A percentile compares a stretch with the other conserved stretches of the same genome.
Conservation (phyloP, 148 eudicot genomes). For the Drosera capensis region DNA sequence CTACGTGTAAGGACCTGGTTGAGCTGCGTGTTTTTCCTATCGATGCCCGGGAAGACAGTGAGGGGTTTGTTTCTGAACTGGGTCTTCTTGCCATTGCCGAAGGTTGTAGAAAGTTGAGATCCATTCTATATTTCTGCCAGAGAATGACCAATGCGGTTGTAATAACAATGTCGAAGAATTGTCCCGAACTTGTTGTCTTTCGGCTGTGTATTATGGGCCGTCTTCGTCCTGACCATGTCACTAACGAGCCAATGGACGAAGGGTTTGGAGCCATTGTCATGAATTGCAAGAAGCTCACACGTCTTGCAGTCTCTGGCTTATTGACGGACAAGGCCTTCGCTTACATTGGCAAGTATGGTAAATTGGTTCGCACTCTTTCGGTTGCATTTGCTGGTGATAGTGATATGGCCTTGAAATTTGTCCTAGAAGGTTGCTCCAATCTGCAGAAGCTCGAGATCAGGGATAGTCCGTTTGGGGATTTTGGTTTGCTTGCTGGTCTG, state of each 20-base stretch:
- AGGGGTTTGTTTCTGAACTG: conserved; percentile 65
- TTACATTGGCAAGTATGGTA: conserved; percentile 61
- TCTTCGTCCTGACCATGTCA: conserved; percentile 48
- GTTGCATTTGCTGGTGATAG: conserved; percentile 83
- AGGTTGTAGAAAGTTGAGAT: conserved; percentile 58
- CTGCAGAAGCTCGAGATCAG: conserved; percentile 79
- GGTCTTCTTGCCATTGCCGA: conserved; percentile 69
- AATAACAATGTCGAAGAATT: conserved; percentile 70
- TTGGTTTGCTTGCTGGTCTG: conserved; percentile 45
- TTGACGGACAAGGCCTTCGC: conserved; percentile 60
- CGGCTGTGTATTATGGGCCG: conserved; percentile 83
- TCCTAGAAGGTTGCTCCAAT: conserved; percentile 62
- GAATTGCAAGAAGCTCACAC: conserved; percentile 78
- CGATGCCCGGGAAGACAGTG: conserved; percentile 54
- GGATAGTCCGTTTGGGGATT: conserved; percentile 76
- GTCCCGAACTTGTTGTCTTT: conserved; percentile 65
- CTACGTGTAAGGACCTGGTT: conserved; percentile 54
- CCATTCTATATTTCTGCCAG: conserved; percentile 70
- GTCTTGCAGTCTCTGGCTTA: conserved; percentile 66
- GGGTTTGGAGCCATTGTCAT: conserved; percentile 88
- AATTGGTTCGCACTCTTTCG: conserved; percentile 57
- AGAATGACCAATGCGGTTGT: conserved; percentile 83
- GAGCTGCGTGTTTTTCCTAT: conserved; percentile 81
- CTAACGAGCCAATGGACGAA: conserved; percentile 76
- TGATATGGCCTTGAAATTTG: conserved; percentile 55